Base-by-base conservation (phyloP, 2,329 filamentous ascomycete genomes). In the Monilinia aucupariae region DNA sequence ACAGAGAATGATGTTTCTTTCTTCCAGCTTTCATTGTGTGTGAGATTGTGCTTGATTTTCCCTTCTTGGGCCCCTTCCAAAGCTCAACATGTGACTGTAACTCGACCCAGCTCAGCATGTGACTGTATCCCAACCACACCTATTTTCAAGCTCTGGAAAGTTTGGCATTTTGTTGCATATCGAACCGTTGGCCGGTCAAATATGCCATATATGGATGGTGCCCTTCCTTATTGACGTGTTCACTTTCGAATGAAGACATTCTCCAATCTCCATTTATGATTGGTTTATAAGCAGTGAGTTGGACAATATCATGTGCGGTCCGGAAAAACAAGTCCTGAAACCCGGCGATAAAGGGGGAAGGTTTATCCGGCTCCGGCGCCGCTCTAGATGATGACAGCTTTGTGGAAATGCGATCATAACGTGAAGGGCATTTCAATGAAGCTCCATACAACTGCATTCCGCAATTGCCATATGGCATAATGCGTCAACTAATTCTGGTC, bases 401-500 rank as follows among this genome's bases (percentile, higher is more conserved):
- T 61, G 41, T 43, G 39, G 20, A 53, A 50, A 30, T 62, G 59
- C 32, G 59, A 55, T 39, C 49, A 43, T 15, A 30, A 34, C 52
- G 25, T 30, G 20, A 55, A 64, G 25, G 22, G 17, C 32, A 43
- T 51, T 15, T 61, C 43, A 39, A 64, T 65, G 65, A 66, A 62
- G 25, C 52, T 48, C 32, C 61, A 37, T 55, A 45, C 25, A 62
- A 27, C 49, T 53, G 49, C 53, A 45, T 20, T 47, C 55, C 60
- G 56, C 63, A 63, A 66, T 65, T 70, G 66, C 70, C 70, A 67
- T 69, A 71, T 71, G 71, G 69, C 71, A 73, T 61, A 62, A 74
- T 74, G 73, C 71, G 65, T 64, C 64, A 54, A 66, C 27, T 69
- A 54, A 68, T 70, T 67, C 17, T 66, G 62, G 68, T 67, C 61